These are phyloP conservation scores for Xylaria castorea DNA, from an alignment of 495 filamentous ascomycete genomes.

Conservation along the genomic window DNA sequence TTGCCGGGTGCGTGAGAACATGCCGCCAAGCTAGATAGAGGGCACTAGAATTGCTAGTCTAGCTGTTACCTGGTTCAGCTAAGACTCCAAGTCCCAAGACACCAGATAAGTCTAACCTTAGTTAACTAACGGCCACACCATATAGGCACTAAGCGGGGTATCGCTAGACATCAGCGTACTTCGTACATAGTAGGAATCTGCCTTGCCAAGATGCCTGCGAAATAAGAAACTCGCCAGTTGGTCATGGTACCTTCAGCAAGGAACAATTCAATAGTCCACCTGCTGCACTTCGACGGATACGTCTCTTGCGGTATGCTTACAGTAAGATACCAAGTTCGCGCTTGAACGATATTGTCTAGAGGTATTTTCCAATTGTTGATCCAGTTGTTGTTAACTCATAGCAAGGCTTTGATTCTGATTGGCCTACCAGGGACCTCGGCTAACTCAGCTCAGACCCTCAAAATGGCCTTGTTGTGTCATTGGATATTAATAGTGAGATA, in stretches of 20 bases:
- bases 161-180: constrained; percentile 22
- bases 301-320: constrained; percentile 9
- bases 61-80: constrained; percentile 2
- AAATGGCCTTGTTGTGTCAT: constrained; percentile 2
- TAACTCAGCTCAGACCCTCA: constrained; percentile 5
- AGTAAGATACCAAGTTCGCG: constrained; percentile 5
- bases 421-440: constrained; percentile 15
- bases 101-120: constrained; percentile 8
- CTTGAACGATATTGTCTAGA: constrained; percentile 15
- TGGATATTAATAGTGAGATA: constrained; percentile 22
- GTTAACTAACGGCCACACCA: not conserved
- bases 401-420: not conserved
- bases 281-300: constrained; percentile 21
- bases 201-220: constrained; percentile 28
- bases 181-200: no score
- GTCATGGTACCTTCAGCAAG: constrained; percentile 16
- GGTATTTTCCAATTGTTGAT: constrained; percentile 14
- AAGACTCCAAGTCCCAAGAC: constrained; percentile 13
- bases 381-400: not conserved
- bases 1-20: constrained; percentile 12
- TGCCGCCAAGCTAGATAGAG: constrained; percentile 9
- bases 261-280: constrained; percentile 12
- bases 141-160: constrained; percentile 16
- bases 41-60: constrained; percentile 13
- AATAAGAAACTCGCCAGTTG: constrained; percentile 23